Evolutionary conservation across 768 basidiomycete genomes (phyloP).

Genomic region (Leccinum subtestaceum): DNA sequence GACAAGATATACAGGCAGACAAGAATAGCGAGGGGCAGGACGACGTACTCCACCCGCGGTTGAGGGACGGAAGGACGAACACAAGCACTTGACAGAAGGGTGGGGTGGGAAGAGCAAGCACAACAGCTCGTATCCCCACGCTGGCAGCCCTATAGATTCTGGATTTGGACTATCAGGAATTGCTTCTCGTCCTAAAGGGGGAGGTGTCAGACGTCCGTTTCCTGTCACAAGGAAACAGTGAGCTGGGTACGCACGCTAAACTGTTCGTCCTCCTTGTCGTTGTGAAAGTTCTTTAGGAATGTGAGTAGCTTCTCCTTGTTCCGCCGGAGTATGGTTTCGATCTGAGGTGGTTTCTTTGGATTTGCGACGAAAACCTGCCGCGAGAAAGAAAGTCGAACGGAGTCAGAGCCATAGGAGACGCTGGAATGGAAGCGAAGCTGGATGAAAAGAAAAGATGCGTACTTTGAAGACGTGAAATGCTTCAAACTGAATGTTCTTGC

Average conservation of each 20-base stretch:
- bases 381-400: neutral
- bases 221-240: neutral
- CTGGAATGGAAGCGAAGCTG: neutral
- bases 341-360: constrained; percentile 96
- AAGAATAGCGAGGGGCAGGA: neutral
- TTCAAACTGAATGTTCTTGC: constrained; percentile 99
- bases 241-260: constrained; percentile 60
- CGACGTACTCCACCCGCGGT: neutral
- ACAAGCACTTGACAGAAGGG: neutral
- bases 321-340: constrained; percentile 83
- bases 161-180: constrained; percentile 91
- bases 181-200: constrained; percentile 80
- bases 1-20: neutral
- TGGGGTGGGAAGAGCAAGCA: neutral
- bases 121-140: neutral
- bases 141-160: constrained; percentile 53
- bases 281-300: constrained; percentile 93
- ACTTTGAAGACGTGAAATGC: constrained; percentile 99
- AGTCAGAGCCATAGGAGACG: neutral
- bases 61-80: neutral
- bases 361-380: constrained; percentile 96
- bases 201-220: neutral
- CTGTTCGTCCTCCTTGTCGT: constrained; percentile 98
- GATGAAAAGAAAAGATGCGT: constrained; percentile 15
- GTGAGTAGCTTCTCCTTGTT: constrained; percentile 92